phyloP scores from a whole-genome alignment of 2,329 filamentous ascomycete species.

The Talaromyces sp. region DNA sequence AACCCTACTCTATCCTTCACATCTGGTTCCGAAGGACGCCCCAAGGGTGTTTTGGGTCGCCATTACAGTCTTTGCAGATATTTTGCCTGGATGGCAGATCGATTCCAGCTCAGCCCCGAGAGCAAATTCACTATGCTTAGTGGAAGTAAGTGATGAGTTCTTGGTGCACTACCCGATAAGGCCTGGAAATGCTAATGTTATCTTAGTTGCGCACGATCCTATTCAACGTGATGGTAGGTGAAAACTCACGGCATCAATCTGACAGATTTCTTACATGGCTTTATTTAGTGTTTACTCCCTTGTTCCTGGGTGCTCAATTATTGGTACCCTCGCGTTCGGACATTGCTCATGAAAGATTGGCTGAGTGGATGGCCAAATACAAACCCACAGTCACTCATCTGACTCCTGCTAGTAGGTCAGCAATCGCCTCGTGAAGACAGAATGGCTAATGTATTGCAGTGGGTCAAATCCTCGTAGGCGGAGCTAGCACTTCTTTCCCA shows the following conservation, averaged over 20 bases:
- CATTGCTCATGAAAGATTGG: conserved; percentile 78
- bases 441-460: too few species aligned
- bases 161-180: too few species aligned
- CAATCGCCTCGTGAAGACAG: too few species aligned
- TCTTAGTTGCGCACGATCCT: conserved; percentile 63
- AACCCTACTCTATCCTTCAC: conserved; percentile 71
- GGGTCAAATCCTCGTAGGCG: conserved; percentile 90
- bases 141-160: too few species aligned
- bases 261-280: too few species aligned
- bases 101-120: conserved; percentile 66
- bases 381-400: conserved; percentile 76
- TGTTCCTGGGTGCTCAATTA: conserved; percentile 77
- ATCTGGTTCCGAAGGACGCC: conserved; percentile 66
- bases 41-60: conserved; percentile 80
- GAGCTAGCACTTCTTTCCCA: conserved; percentile 70
- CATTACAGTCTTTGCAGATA: conserved; percentile 84
- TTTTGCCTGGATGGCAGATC: conserved; percentile 88
- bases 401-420: conserved; percentile 81
- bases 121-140: conserved; percentile 76
- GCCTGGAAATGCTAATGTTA: too few species aligned
- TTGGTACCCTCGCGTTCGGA: conserved; percentile 74
- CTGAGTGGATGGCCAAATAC: conserved; percentile 79
- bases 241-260: too few species aligned
- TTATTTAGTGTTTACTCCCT: conserved; percentile 86
- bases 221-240: conserved; percentile 61